These are phyloP conservation scores for Crithidia brevicula DNA, from an alignment of 208 protist genomes.

Conservation along the genomic window DNA sequence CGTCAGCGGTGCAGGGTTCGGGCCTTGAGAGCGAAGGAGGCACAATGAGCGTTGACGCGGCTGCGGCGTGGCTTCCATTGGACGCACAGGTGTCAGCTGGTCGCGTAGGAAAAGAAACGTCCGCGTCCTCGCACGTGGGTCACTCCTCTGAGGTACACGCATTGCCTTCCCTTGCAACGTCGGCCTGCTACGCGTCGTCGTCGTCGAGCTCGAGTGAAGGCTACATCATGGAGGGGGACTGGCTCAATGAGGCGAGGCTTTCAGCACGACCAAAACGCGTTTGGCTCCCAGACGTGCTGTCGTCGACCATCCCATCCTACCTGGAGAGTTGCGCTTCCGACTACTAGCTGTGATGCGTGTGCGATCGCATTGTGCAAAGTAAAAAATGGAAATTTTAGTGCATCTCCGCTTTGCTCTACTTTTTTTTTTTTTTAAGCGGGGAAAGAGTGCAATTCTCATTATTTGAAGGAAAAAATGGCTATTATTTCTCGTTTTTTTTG, in stretches of 20 bases:
- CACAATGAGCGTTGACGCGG: conserved; percentile 9
- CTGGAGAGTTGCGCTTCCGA: conserved; percentile 28
- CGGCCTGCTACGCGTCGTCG: conserved; percentile 9
- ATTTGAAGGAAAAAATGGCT: no score
- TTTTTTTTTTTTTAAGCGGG: no score
- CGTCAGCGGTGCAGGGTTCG: neutral
- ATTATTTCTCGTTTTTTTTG: no score
- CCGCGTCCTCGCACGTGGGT: neutral
- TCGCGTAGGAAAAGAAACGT: neutral
- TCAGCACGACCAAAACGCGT: conserved; percentile 31
- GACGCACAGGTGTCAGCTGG: neutral
- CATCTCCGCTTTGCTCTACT: no score
- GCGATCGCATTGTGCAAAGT: neutral
- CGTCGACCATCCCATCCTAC: conserved; percentile 21
- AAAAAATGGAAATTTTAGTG: neutral
- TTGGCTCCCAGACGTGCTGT: conserved; percentile 26
- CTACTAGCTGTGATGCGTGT: neutral
- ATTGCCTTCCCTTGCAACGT: neutral
- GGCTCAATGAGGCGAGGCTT: conserved; percentile 27
- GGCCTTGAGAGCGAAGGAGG: neutral
- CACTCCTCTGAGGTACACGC: neutral
- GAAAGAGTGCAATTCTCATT: no score
- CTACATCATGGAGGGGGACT: conserved; percentile 31
- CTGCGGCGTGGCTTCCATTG: conserved; percentile 27
- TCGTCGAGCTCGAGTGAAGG: conserved; percentile 33